These are phyloP conservation scores for Penicillium sp. DNA, from an alignment of 2,329 filamentous ascomycete genomes.

Conservation along the genomic window DNA sequence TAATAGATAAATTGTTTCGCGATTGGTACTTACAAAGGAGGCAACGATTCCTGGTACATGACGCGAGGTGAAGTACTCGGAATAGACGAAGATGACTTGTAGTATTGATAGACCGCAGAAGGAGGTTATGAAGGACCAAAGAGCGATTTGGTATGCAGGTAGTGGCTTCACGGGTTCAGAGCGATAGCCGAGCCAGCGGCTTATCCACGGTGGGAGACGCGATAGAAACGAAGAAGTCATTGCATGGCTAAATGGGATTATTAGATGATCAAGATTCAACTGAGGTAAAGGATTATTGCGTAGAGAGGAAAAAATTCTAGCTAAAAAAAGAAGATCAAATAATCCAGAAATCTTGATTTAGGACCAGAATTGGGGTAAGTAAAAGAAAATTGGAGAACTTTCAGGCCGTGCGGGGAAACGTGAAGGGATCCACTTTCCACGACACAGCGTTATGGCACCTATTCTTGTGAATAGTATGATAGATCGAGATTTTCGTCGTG, in stretches of 20 bases:
- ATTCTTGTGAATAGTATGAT: no score
- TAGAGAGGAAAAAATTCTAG: background rate
- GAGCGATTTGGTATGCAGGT: slow-evolving; percentile 20
- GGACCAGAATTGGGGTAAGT: slow-evolving; percentile 1
- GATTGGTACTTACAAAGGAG: slow-evolving; percentile 23
- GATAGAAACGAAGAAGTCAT: slow-evolving; percentile 22
- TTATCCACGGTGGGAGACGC: slow-evolving; percentile 27
- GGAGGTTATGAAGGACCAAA: slow-evolving; percentile 29
- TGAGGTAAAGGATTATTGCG: background rate
- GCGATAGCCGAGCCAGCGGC: slow-evolving; percentile 31
- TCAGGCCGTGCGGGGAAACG: slow-evolving; percentile 8
- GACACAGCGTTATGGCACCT: slow-evolving; percentile 5
- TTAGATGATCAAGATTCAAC: background rate
- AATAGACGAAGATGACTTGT: slow-evolving; percentile 28
- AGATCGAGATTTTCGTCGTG: no score
- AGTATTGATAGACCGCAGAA: slow-evolving; percentile 28
- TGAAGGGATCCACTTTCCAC: slow-evolving; percentile 3
- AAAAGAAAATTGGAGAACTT: slow-evolving; percentile 11
- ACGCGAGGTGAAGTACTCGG: slow-evolving; percentile 25
- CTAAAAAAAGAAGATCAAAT: background rate
- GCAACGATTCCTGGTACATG: slow-evolving; percentile 29
- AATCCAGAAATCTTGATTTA: background rate
- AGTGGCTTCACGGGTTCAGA: slow-evolving; percentile 24
- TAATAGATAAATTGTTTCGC: background rate
- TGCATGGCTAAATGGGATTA: background rate